Evolutionary conservation across 1,139 yeast genomes (phyloP).

Genomic region (Pichia sp.): DNA sequence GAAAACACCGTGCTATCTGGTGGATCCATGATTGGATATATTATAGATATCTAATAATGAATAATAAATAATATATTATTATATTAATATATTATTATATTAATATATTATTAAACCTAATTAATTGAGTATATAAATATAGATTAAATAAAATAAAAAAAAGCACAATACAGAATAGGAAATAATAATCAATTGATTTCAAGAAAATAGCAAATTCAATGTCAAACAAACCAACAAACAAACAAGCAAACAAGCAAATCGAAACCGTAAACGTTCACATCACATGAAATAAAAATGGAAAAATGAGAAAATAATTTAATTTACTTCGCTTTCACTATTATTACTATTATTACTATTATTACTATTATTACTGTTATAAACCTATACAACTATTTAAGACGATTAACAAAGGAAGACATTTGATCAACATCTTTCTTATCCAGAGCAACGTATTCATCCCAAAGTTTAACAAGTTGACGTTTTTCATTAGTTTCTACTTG

Average conservation of each 20-base stretch:
- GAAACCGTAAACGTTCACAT: too few relatives aligned
- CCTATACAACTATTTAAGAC: conserved; percentile 5
- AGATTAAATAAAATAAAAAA: too few relatives aligned
- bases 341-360: neutral
- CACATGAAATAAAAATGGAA: neutral
- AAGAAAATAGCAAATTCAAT: too few relatives aligned
- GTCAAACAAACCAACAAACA: too few relatives aligned
- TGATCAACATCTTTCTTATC: conserved; percentile 14
- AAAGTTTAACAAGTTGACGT: conserved; percentile 45
- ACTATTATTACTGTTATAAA: neutral
- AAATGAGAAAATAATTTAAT: neutral
- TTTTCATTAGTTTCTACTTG: conserved; percentile 48
- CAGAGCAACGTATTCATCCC: conserved; percentile 37
- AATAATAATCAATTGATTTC: too few relatives aligned
- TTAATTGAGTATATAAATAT: too few relatives aligned
- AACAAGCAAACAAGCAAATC: too few relatives aligned
- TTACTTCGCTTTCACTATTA: neutral
- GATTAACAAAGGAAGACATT: conserved; percentile 12
- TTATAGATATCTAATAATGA: too few relatives aligned
- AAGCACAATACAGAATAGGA: too few relatives aligned
- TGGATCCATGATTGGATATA: neutral
- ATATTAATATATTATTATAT: too few relatives aligned
- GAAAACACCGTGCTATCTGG: neutral
- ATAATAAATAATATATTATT: too few relatives aligned
- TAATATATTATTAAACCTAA: too few relatives aligned